These are phyloP conservation scores for Gleditsia sinensis DNA, from an alignment of 306 rosid species.

Conservation along the genomic window DNA sequence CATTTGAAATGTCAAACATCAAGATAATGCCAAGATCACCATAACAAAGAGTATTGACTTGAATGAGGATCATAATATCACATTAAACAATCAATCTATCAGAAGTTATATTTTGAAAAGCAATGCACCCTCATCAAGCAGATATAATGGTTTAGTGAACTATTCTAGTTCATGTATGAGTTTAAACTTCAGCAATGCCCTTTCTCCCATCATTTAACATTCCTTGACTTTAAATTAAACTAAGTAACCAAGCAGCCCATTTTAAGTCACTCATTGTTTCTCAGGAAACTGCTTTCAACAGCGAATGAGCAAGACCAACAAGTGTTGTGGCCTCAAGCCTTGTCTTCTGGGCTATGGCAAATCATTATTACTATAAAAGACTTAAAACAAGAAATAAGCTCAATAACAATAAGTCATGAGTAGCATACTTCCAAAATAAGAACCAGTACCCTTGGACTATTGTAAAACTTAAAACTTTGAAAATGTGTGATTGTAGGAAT, in stretches of 20 bases:
- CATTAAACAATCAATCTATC: background rate
- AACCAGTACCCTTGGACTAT: background rate
- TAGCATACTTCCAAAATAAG: constrained; percentile 11
- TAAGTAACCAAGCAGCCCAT: background rate
- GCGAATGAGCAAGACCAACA: constrained; percentile 9
- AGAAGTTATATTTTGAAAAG: background rate
- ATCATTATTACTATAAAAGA: background rate
- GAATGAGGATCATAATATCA: too few species aligned
- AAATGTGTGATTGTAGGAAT: constrained; percentile 1
- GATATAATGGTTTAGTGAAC: background rate
- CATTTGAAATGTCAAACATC: background rate
- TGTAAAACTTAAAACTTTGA: constrained; percentile 1
- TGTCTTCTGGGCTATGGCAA: constrained; percentile 3
- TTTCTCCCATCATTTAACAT: background rate
- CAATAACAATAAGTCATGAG: background rate
- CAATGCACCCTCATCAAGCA: constrained; percentile 15
- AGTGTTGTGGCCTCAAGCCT: background rate
- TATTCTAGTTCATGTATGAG: background rate
- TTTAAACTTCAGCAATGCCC: background rate
- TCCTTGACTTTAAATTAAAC: background rate
- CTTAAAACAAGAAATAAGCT: background rate
- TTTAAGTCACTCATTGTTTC: background rate
- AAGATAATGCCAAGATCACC: background rate
- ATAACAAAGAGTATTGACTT: background rate
- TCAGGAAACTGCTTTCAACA: constrained; percentile 2